Conservation (phyloP, 2,329 filamentous ascomycete species). For the Fusarium veterinarium region DNA sequence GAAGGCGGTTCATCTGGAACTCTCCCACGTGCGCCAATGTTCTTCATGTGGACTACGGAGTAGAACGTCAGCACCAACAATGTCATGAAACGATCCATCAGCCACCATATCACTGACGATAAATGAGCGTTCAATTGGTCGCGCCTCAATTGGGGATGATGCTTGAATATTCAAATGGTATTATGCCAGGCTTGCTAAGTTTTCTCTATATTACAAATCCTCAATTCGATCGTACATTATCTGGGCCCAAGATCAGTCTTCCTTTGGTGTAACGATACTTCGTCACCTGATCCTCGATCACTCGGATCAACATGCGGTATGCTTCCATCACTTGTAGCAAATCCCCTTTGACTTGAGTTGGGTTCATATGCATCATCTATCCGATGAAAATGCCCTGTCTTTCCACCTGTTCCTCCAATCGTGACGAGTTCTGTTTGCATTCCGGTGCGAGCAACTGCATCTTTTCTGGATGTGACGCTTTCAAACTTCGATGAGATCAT, state of each 20-base stretch:
- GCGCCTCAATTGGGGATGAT: not conserved
- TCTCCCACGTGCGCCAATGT: accelerated
- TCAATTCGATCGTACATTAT: not conserved
- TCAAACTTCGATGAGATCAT: constrained; percentile 26
- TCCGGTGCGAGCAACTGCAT: not conserved
- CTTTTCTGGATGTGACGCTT: not conserved
- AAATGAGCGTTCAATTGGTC: not conserved
- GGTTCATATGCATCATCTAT: constrained; percentile 7
- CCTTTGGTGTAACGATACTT: not conserved
- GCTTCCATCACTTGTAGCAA: not conserved
- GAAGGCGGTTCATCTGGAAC: not conserved
- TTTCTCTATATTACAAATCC: not conserved
- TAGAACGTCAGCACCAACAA: not conserved
- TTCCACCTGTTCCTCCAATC: constrained; percentile 19
- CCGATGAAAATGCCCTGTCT: constrained; percentile 12
- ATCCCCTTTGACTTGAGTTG: not conserved
- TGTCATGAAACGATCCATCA: not conserved
- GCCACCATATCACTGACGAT: not conserved
- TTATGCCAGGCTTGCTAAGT: not conserved
- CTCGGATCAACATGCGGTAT: not conserved
- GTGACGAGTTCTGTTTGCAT: constrained; percentile 14
- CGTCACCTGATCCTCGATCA: not conserved
- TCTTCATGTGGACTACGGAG: not conserved
- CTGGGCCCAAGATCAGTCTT: not conserved
- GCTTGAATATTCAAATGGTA: not conserved